phyloP scores from a whole-genome alignment of 345 rosid genomes.

The Cardamine chenopodiifolia region DNA sequence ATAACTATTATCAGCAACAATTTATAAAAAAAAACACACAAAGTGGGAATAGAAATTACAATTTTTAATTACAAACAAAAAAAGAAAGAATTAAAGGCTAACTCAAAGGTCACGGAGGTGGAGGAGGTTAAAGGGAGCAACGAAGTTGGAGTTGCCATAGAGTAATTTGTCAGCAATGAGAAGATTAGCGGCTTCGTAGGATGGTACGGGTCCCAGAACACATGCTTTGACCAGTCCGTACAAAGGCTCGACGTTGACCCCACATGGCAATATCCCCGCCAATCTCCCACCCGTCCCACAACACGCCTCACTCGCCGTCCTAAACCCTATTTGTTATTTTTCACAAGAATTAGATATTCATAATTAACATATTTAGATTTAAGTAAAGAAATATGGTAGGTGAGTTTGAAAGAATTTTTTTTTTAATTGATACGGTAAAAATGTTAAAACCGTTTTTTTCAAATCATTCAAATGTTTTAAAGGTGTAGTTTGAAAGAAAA shows the following conservation, averaged over 20 bases:
- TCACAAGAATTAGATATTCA: background rate
- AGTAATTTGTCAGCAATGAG: constrained; percentile 64
- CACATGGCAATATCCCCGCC: constrained; percentile 90
- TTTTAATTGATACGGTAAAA: background rate
- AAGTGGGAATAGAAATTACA: too few relatives aligned
- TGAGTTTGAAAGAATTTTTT: background rate
- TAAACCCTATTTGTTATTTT: constrained; percentile 54
- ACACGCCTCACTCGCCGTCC: constrained; percentile 71
- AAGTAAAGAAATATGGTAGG: background rate
- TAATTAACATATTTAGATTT: background rate
- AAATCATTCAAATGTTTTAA: background rate
- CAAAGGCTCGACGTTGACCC: constrained; percentile 76
- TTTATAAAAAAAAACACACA: background rate
- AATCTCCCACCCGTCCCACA: constrained; percentile 80
- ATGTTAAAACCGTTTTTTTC: background rate
- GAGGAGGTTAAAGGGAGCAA: constrained; percentile 69
- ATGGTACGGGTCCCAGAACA: constrained; percentile 94
- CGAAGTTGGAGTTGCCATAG: constrained; percentile 52
- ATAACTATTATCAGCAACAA: background rate
- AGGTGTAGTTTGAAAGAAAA: background rate
- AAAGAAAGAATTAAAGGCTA: background rate
- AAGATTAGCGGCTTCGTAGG: constrained; percentile 81
- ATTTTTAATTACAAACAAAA: too few relatives aligned
- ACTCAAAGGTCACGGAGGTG: constrained; percentile 63
- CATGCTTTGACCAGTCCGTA: constrained; percentile 63